These are phyloP conservation scores for Boletus edulis DNA, from an alignment of 768 basidiomycete species.

Conservation along the genomic window DNA sequence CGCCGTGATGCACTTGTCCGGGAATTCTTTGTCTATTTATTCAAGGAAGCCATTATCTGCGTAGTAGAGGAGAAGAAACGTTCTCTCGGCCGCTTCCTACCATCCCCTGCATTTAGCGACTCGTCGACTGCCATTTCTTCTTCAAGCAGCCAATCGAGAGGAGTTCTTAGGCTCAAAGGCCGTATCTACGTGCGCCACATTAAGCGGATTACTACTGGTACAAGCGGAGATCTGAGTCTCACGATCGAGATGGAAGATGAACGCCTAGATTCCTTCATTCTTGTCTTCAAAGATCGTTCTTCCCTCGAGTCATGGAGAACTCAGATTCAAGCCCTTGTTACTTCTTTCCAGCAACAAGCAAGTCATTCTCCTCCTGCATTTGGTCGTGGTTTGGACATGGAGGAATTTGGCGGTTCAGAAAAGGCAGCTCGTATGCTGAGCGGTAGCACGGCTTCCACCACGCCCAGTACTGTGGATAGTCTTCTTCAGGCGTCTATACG, in stretches of 20 bases:
- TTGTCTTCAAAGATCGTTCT: slow-evolving; percentile 90
- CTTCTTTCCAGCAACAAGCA: slow-evolving; percentile 58
- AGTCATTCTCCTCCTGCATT: slow-evolving; percentile 31
- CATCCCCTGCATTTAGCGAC: slow-evolving; percentile 58
- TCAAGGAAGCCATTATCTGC: slow-evolving; percentile 97
- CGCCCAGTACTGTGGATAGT: slow-evolving; percentile 59
- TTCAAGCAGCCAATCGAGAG: slow-evolving; percentile 39
- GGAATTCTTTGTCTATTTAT: slow-evolving; percentile 95
- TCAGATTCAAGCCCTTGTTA: slow-evolving; percentile 78
- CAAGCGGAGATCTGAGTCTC: slow-evolving; percentile 82
- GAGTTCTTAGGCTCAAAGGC: slow-evolving; percentile 88
- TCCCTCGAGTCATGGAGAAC: slow-evolving; percentile 87
- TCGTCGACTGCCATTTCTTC: slow-evolving; percentile 40
- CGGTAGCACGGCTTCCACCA: slow-evolving; percentile 62
- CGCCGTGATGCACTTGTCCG: slow-evolving; percentile 86
- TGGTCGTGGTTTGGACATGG: slow-evolving; percentile 50
- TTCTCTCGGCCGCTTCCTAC: slow-evolving; percentile 70
- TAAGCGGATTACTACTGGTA: slow-evolving; percentile 80
- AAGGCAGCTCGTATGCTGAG: slow-evolving; percentile 81
- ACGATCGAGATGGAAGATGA: slow-evolving; percentile 99
- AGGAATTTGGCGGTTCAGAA: slow-evolving; percentile 75
- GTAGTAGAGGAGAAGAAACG: slow-evolving; percentile 96
- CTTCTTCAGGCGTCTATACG: slow-evolving; percentile 64
- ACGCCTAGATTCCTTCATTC: slow-evolving; percentile 87
- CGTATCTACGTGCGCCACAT: slow-evolving; percentile 96